Base-by-base conservation (phyloP, 1,284 basidiomycete genomes). In the Ganoderma resinaceum region DNA sequence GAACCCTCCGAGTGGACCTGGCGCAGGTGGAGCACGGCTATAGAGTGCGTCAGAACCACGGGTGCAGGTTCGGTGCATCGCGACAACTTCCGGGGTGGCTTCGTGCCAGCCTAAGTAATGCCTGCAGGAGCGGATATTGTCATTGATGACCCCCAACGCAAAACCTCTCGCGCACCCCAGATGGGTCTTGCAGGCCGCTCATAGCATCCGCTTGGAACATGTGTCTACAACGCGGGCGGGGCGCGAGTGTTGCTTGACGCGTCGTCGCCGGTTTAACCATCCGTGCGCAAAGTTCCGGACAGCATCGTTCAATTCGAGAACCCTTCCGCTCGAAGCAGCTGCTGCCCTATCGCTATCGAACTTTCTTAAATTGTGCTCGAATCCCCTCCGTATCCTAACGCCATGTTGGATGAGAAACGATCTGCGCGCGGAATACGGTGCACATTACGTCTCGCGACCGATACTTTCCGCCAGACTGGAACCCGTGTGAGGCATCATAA, bases 401-500 rank as follows among this genome's bases (percentile, higher is more conserved):
- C 1, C 23, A n/a, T 23, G n/a, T 29, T 52, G 46, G 23, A 52
- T 26, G 23, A 31, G 52, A 33, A 8, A 55, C 26, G 52, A 33
- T 55, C 52, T 18, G 52, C 52, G 52, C 29, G 52, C 52, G 52
- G 14, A 26, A 29, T 31, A 31, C 29, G 16, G 52, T 53, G 18
- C 2, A 14, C 52, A 55, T 55, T 33, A 55, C 29, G 52, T 40
- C 55, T 40, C 37, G 58, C 38, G 38, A 3, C 12, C 12, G 23
- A 60, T 40, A 5, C 38, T 60, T 33, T 33, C 29, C 2, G 52
- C 29, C 29, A 31, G 29, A 16, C 29, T 9, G 29, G 26, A 14
- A 57, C 38, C 29, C 52, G 23, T 31, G 35, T 12, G 49, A 31
- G 40, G 37, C 66, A 66, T 66, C 66, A 66, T 62, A 16, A 66